phyloP scores from a whole-genome alignment of 2,329 filamentous ascomycete species.

The Aspergillus sp. region DNA sequence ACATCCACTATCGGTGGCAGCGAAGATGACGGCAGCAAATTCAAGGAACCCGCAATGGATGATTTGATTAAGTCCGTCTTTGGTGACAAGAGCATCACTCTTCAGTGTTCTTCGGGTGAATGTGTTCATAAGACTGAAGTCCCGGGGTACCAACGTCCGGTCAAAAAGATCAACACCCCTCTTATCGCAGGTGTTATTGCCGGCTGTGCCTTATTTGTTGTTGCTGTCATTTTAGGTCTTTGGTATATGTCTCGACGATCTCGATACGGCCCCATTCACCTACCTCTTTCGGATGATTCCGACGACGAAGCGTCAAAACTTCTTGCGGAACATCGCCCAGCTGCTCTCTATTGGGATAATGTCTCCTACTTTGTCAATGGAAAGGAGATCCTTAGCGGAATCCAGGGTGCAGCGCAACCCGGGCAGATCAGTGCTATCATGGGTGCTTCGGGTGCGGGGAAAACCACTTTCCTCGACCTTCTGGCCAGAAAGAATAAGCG shows the following conservation, averaged over 20 bases:
- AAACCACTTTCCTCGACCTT: conserved; percentile 96
- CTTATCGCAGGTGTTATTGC: conserved; percentile 94
- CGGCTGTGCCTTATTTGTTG: conserved; percentile 78
- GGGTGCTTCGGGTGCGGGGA: conserved; percentile 95
- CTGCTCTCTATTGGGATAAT: conserved; percentile 82
- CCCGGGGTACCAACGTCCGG: conserved; percentile 81
- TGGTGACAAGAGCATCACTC: conserved; percentile 82
- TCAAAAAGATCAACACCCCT: conserved; percentile 95
- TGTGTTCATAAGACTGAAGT: conserved; percentile 92
- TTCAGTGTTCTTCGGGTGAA: conserved; percentile 82
- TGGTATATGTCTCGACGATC: conserved; percentile 86
- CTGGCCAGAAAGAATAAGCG: conserved; percentile 96
- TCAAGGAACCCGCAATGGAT: conserved; percentile 91
- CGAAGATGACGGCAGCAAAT: conserved; percentile 72
- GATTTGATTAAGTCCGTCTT: conserved; percentile 84
- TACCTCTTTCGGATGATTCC: conserved; percentile 79
- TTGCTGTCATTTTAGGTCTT: conserved; percentile 76
- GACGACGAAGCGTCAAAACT: conserved; percentile 84
- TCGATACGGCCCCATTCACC: conserved; percentile 63
- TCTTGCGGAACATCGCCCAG: conserved; percentile 88
- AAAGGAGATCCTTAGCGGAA: conserved; percentile 76
- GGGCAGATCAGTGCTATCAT: conserved; percentile 98
- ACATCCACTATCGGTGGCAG: conserved; percentile 54
- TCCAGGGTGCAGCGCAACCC: conserved; percentile 84
- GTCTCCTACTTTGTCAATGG: conserved; percentile 85